Conservation (phyloP, 2,329 filamentous ascomycete genomes). For the Xylariales sp. region DNA sequence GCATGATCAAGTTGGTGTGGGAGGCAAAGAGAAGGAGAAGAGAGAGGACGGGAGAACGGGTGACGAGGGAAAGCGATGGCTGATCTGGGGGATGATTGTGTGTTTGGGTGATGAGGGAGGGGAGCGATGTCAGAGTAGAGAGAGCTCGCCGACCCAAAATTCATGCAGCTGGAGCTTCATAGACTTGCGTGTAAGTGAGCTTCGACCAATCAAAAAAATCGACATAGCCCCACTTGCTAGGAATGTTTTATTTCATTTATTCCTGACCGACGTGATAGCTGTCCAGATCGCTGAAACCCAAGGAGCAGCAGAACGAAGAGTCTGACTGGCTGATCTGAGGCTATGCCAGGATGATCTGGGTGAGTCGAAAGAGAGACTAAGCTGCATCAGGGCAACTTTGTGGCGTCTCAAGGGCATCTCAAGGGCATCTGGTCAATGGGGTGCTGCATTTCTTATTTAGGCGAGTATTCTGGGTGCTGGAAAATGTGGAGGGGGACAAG, state of each 20-base stretch:
- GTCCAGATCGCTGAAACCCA: neutral
- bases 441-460: neutral
- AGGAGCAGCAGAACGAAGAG: neutral
- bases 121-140: constrained; percentile 4
- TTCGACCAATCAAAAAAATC: constrained; percentile 39
- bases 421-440: constrained; percentile 4
- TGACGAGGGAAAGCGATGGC: constrained; percentile 20
- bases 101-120: constrained; percentile 10
- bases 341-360: neutral
- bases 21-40: constrained; percentile 16
- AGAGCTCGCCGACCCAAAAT: too few species aligned
- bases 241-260: constrained; percentile 22
- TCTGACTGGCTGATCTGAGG: neutral
- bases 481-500: constrained; percentile 1
- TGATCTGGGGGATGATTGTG: constrained; percentile 9
- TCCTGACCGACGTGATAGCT: neutral
- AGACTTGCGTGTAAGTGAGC: constrained; percentile 21
- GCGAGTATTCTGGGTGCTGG: neutral
- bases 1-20: constrained; percentile 20
- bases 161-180: constrained; percentile 14
- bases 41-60: constrained; percentile 18
- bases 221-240: constrained; percentile 15
- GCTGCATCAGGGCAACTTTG: neutral
- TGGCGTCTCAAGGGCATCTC: constrained; percentile 2
- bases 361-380: constrained; percentile 2